These are phyloP conservation scores for Parsonsia alboflavescens DNA, from an alignment of 257 asterid species.

Conservation along the genomic window DNA sequence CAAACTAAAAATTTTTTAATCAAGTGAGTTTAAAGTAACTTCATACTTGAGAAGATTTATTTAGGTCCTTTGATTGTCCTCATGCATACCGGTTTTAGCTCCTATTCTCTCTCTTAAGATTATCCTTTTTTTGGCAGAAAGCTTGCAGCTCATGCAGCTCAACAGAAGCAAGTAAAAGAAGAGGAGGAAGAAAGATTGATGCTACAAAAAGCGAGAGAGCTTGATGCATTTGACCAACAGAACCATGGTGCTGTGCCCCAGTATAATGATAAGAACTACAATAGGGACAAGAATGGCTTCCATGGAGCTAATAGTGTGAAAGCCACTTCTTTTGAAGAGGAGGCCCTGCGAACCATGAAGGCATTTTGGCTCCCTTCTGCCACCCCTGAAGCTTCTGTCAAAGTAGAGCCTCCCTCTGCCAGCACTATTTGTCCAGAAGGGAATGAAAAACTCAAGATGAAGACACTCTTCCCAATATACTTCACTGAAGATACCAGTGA, in stretches of 20 bases:
- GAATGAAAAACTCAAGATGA: constrained; percentile 74
- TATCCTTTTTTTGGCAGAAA: constrained; percentile 42
- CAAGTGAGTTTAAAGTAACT: background rate
- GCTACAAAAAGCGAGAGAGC: constrained; percentile 69
- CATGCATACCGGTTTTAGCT: background rate
- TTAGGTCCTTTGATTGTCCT: background rate
- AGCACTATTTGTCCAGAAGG: constrained; percentile 86
- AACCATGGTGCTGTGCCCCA: constrained; percentile 93
- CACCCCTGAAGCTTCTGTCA: constrained; percentile 83
- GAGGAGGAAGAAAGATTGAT: constrained; percentile 61
- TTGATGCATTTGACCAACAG: constrained; percentile 85
- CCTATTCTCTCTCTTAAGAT: background rate
- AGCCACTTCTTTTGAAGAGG: constrained; percentile 84
- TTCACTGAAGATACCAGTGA: constrained; percentile 65
- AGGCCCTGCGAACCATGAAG: constrained; percentile 94
- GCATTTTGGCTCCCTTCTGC: constrained; percentile 99
- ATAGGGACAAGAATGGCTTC: constrained; percentile 68
- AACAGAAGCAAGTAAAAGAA: constrained; percentile 65
- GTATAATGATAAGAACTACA: constrained; percentile 58
- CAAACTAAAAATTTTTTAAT: background rate
- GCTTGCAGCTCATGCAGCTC: constrained; percentile 50
- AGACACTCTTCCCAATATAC: constrained; percentile 56
- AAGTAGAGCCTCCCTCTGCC: constrained; percentile 65
- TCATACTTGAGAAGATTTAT: background rate
- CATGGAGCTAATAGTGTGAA: constrained; percentile 97